Conservation (phyloP, 2,329 filamentous ascomycete species). For the Emergomyces africanus region DNA sequence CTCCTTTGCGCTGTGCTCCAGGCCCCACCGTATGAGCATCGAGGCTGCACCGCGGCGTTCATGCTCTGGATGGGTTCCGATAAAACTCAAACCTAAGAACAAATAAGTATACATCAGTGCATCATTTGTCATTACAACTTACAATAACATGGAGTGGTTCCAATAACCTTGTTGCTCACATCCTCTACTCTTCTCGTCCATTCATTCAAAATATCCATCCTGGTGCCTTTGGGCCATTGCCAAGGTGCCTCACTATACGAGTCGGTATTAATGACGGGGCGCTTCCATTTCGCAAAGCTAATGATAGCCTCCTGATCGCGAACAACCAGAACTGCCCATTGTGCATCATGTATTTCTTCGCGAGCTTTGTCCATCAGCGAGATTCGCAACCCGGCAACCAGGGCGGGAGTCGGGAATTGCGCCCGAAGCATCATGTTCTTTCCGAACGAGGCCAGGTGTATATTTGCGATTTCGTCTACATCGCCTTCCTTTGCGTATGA, state of each 20-base stretch:
- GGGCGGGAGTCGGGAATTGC: slow-evolving; percentile 15
- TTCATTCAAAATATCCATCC: slow-evolving; percentile 7
- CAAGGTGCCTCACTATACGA: slow-evolving; percentile 10
- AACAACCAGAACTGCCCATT: slow-evolving; percentile 11
- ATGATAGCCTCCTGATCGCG: slow-evolving; percentile 7
- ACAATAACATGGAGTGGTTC: slow-evolving; percentile 6
- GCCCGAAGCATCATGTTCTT: slow-evolving; percentile 14
- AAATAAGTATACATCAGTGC: background rate
- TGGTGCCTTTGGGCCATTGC: slow-evolving; percentile 12
- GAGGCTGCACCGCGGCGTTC: slow-evolving; percentile 11
- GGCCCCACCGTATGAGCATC: slow-evolving; percentile 11
- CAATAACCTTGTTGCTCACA: slow-evolving; percentile 3
- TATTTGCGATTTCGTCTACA: slow-evolving; percentile 13
- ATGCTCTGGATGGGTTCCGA: slow-evolving; percentile 11
- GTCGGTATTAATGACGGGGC: slow-evolving; percentile 5
- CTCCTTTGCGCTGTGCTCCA: slow-evolving; percentile 8
- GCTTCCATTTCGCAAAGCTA: slow-evolving; percentile 14
- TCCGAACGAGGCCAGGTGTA: slow-evolving; percentile 16
- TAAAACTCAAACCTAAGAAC: slow-evolving; percentile 11
- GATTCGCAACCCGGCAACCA: slow-evolving; percentile 9
- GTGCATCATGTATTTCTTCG: slow-evolving; percentile 11
- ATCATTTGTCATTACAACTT: background rate
- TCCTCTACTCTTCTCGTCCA: slow-evolving; percentile 10
- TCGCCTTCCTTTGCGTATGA: slow-evolving; percentile 9
- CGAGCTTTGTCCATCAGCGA: slow-evolving; percentile 10